Conservation (phyloP, 306 rosid genomes). For the Mucuna pruriens region DNA sequence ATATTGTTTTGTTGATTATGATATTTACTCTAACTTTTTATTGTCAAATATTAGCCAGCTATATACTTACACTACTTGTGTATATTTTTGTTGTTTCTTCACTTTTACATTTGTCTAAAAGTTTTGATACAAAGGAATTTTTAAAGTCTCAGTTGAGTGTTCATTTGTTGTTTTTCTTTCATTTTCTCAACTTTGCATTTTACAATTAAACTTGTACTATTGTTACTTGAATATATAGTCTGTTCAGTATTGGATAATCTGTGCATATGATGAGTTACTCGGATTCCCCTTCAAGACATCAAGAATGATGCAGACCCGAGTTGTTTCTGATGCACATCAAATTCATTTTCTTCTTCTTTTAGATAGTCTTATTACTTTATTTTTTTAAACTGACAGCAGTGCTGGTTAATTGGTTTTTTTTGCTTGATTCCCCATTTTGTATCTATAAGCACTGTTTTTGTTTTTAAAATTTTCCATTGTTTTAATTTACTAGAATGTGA, state of each 20-base stretch:
- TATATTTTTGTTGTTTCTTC: background rate
- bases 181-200: background rate
- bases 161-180: background rate
- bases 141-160: background rate
- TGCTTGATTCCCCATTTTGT: background rate
- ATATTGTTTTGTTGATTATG: no score
- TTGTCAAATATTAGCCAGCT: background rate
- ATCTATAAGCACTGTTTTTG: background rate
- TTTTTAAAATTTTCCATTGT: background rate
- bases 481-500: background rate
- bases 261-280: slow-evolving; percentile 53
- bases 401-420: background rate
- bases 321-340: slow-evolving; percentile 60
- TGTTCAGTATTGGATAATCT: background rate
- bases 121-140: no score
- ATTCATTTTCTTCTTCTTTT: no score
- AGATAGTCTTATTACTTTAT: background rate
- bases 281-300: slow-evolving; percentile 79
- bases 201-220: background rate
- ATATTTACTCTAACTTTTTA: background rate
- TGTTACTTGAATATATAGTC: background rate
- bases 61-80: background rate
- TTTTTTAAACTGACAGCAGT: background rate
- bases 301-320: slow-evolving; percentile 74
- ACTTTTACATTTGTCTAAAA: background rate